Percentiles rank a stretch among this genome's conserved stretches.
These are phyloP conservation scores for Echria macrotheca DNA, from an alignment of 495 filamentous ascomycete genomes.

Conservation along the genomic window DNA sequence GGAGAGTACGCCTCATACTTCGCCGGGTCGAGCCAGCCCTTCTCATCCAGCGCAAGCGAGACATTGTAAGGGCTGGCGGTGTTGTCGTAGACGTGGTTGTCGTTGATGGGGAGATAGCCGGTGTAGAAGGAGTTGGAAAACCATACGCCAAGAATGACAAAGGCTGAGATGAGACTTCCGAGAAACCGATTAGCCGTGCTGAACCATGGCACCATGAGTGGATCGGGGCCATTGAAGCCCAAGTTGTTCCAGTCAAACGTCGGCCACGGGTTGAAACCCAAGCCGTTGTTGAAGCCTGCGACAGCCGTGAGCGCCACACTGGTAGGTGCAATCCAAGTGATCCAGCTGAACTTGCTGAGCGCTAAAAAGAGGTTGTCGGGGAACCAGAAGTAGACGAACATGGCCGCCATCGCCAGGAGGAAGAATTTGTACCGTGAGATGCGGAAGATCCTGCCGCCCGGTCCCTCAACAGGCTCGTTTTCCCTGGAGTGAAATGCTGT, in stretches of 20 bases:
- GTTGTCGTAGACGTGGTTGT: constrained; percentile 32
- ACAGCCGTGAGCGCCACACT: constrained; percentile 29
- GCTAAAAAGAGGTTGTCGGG: constrained; percentile 26
- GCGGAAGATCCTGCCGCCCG: constrained; percentile 23
- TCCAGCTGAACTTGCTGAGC: constrained; percentile 25
- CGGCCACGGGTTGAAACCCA: constrained; percentile 35
- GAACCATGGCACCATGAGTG: constrained; percentile 37
- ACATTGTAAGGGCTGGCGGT: constrained; percentile 30
- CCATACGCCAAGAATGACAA: constrained; percentile 30
- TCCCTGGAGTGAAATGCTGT: constrained; percentile 31
- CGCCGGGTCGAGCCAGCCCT: constrained; percentile 27
- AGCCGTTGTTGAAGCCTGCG: constrained; percentile 30
- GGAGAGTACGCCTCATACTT: constrained; percentile 36
- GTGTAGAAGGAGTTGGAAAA: constrained; percentile 32
- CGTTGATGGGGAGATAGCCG: constrained; percentile 33
- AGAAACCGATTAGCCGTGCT: constrained; percentile 33
- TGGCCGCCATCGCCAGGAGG: constrained; percentile 14
- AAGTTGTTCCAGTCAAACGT: constrained; percentile 37
- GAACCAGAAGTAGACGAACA: constrained; percentile 29
- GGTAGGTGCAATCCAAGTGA: constrained; percentile 30
- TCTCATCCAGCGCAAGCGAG: constrained; percentile 23
- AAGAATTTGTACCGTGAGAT: constrained; percentile 33
- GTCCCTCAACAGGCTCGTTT: constrained; percentile 27
- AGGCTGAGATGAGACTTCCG: constrained; percentile 20
- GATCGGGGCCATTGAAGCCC: constrained; percentile 24